Evolutionary conservation across 192 early-diverging fungal species (phyloP), one percentile per base, ranked within the genome.

Genomic region (Obelidium mucronatum): DNA sequence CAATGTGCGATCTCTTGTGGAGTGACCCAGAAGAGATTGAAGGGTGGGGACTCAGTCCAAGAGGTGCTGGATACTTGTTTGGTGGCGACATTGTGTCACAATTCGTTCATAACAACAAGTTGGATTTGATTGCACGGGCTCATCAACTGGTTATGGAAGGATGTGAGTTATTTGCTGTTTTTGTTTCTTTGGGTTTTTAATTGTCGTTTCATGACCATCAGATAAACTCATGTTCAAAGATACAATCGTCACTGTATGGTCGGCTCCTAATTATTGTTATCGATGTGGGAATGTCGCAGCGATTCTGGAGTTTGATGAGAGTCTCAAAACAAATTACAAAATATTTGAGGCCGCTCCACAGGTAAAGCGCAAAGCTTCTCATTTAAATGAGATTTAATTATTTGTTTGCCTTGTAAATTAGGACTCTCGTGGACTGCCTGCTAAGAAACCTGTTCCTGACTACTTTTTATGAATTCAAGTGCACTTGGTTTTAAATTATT

Each of bases 241-340:
- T 34, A 94, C 90, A 0, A 93, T 96, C 56, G 97, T 98, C 30
- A 99, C 97, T 3, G 97, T 99, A 0, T 99, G 98, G 98, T 94
- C 92, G 5, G 98, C 98, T 11, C 98, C 98, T 73, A 99, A 99
- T 86, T 99, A 99, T 81, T 99, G 97, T 79, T 99, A 99, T 76
- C 87, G 96, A 88, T 88, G 98, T 78, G 97, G 97, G 3, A 99
- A 99, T 78, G 95, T 99, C 3, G 97, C 97, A 24, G 95, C 97
- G 0, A 99, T 99, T 75, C 82, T 99, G 42, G 93, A 96, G 83
- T 87, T 99, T 52, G 94, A 98, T 73, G 92, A 96, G 77, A 90
- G 96, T 56, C 76, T 99, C 75, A 90, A 90, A 19, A 91, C 87
- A 78, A 92, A 91, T 75, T 99, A 93, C 77, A 95, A 94, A 81